Evolutionary conservation across 2,329 filamentous ascomycete species (phyloP), one percentile per base, ranked within the genome.

Genomic region (Monosporascus sp.): DNA sequence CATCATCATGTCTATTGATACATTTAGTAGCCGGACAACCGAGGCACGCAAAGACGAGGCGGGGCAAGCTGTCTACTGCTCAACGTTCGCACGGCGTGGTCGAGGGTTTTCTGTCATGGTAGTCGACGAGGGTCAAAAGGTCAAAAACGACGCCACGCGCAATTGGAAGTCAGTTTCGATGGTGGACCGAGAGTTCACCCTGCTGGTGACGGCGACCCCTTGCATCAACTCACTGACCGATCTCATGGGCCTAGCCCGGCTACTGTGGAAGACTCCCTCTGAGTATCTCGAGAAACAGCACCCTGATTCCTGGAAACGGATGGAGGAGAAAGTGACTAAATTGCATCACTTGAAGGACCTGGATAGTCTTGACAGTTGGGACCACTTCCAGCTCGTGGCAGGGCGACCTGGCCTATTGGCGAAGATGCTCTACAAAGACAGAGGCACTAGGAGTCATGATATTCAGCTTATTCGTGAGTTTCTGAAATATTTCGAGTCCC

Each of bases 121-220:
- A 2, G 63, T 67, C 1, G 66, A 68, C 31, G 66, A 67, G 40
- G 64, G 65, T 2, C 59, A 66, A 46, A 66, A 64, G 48, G 55
- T 66, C 17, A 64, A 65, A 20, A 60, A 66, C 19, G 22, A 53
- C 1, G 9, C 20, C 1, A 67, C 66, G 0, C 52, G 45, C 8
- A 57, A 59, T 14, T 66, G 60, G 60, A 60, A 57, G 43, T 66
- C 65, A 3, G 55, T 68, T 1, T 46, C 55, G 14, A 50, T 63
- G 3, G 44, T 66, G 7, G 31, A 63, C 11, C 62, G 65, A 9
- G 47, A 64, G 4, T 66, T 58, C 47, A 67, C 64, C 7, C 55
- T 68, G 7, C 59, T 68, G 0, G 56, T 68, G 3, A 68, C 64
- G 0, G 66, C 66, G 0, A 68, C 65, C 1, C 66, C 66, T 2